Percentiles rank a stretch among this genome's conserved stretches.
Conservation (phyloP, 495 filamentous ascomycete genomes). For the Penicillium arizonense region DNA sequence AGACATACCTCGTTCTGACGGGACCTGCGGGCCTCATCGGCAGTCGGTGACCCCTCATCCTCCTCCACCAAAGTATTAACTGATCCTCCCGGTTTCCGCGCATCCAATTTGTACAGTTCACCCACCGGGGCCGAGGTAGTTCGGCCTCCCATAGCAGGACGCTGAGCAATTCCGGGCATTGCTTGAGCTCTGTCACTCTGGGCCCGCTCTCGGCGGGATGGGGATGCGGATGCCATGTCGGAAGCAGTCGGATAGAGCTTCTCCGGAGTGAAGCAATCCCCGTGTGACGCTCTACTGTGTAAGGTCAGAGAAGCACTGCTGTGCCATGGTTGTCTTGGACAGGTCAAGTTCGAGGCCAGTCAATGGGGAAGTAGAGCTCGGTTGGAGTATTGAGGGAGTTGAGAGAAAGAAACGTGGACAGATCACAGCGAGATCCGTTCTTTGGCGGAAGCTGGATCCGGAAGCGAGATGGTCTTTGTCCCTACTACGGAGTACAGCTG, state of each 20-base stretch:
- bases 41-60: conserved; percentile 22
- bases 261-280: conserved; percentile 13
- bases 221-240: conserved; percentile 22
- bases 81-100: conserved; percentile 18
- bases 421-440: conserved; percentile 8
- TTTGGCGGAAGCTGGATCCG: neutral
- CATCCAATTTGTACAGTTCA: conserved; percentile 28
- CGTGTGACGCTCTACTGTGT: conserved; percentile 26
- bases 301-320: conserved; percentile 30
- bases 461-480: conserved; percentile 1
- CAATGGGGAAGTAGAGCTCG: conserved; percentile 7
- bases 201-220: conserved; percentile 28
- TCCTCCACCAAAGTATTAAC: conserved; percentile 33
- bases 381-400: neutral
- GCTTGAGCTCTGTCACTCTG: conserved; percentile 34
- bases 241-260: neutral
- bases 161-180: conserved; percentile 20
- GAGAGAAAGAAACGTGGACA: conserved; percentile 4
- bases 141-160: conserved; percentile 31
- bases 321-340: conserved; percentile 37
- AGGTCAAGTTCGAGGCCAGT: conserved; percentile 9
- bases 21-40: conserved; percentile 13
- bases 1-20: conserved; percentile 15
- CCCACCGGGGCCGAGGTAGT: conserved; percentile 37
- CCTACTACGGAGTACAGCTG: no score